phyloP scores from a whole-genome alignment of 805 yeast species.

The Candida boidinii region DNA sequence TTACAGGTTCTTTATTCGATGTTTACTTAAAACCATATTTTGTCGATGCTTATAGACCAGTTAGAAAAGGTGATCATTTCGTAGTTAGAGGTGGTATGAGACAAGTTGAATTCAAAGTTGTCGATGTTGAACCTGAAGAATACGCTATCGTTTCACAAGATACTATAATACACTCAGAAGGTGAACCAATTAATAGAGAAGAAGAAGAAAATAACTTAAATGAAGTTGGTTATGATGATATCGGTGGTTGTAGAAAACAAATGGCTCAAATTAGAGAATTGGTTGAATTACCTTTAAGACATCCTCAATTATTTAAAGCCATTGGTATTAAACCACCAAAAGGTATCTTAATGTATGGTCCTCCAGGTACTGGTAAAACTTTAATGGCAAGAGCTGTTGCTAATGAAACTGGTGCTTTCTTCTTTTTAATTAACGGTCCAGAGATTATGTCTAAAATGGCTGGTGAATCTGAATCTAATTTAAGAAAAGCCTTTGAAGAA shows the following conservation, averaged over 20 bases:
- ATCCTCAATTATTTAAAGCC: conserved; percentile 94
- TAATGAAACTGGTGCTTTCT: conserved; percentile 98
- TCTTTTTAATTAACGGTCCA: conserved; percentile 96
- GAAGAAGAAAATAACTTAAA: conserved; percentile 95
- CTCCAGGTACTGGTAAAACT: conserved; percentile 99
- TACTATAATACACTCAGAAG: conserved; percentile 96
- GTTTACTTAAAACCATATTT: conserved; percentile 96
- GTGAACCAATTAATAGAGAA: conserved; percentile 97
- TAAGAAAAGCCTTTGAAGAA: conserved; percentile 97
- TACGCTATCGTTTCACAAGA: conserved; percentile 98
- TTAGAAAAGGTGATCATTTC: conserved; percentile 94
- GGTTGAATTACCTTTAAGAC: conserved; percentile 96
- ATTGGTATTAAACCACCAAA: conserved; percentile 99
- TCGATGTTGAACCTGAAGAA: conserved; percentile 96
- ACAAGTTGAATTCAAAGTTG: conserved; percentile 97
- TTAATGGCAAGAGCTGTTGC: conserved; percentile 99
- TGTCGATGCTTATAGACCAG: conserved; percentile 98
- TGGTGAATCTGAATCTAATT: conserved; percentile 95
- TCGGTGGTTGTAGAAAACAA: conserved; percentile 98
- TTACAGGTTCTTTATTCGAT: conserved; percentile 93
- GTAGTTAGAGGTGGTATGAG: conserved; percentile 99
- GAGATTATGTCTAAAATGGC: conserved; percentile 99
- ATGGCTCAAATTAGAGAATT: conserved; percentile 99
- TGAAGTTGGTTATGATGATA: conserved; percentile 98
- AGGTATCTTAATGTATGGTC: conserved; percentile 97